Evolutionary conservation across 176 grass and related monocot genomes (phyloP).

Genomic region (Raddia guianensis): DNA sequence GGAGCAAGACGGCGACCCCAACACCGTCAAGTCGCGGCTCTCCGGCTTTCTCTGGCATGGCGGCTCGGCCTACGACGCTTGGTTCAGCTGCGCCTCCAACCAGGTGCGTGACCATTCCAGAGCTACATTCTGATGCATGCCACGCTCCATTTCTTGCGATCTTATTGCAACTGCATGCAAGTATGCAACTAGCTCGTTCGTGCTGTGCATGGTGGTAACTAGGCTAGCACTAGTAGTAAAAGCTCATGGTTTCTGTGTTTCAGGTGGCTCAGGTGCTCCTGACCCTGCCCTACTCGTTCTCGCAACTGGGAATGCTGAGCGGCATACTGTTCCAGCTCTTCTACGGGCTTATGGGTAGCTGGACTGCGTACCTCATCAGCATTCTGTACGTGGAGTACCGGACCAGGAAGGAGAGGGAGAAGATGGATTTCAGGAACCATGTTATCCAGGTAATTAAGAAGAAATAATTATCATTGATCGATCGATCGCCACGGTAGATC

Average conservation of each 20-base stretch:
- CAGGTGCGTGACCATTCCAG: conserved; percentile 47
- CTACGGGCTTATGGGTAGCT: conserved; percentile 92
- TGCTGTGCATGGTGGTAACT: no score
- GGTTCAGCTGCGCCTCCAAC: conserved; percentile 99
- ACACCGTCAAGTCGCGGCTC: conserved; percentile 67
- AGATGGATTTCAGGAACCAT: conserved; percentile 94
- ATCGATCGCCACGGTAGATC: background rate
- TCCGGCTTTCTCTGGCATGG: conserved; percentile 95
- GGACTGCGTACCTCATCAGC: conserved; percentile 99
- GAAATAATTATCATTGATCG: background rate
- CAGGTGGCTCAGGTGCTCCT: conserved; percentile 99
- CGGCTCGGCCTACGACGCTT: conserved; percentile 95
- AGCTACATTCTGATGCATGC: background rate
- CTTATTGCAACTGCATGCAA: background rate
- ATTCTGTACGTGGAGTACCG: conserved; percentile 95
- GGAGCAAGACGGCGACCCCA: conserved; percentile 64
- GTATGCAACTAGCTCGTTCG: background rate
- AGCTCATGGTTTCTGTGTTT: background rate
- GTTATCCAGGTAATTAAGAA: conserved; percentile 79
- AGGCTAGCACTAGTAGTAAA: no score
- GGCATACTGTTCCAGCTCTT: conserved; percentile 95
- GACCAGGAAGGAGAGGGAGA: conserved; percentile 95
- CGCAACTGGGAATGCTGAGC: conserved; percentile 94
- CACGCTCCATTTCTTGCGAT: background rate
- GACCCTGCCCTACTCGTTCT: conserved; percentile 97